phyloP scores from a whole-genome alignment of 176 grass and related monocot species.

The Cenchrus fungigraminus region DNA sequence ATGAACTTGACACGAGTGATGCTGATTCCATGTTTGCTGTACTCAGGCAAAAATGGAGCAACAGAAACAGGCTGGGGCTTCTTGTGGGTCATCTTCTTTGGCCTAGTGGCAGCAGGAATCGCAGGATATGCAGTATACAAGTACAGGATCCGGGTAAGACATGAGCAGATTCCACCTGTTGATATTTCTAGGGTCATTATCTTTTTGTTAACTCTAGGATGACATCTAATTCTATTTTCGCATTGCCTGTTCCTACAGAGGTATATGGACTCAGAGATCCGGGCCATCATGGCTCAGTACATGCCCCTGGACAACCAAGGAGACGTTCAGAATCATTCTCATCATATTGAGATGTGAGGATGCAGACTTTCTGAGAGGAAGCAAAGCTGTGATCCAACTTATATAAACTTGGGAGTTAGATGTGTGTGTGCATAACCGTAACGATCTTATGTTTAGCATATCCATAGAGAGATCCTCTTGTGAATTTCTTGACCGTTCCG shows the following conservation, averaged over 20 bases:
- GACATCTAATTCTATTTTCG: slow-evolving; percentile 10
- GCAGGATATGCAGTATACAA: slow-evolving; percentile 89
- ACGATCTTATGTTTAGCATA: not conserved
- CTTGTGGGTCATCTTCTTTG: slow-evolving; percentile 86
- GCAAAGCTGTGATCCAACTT: not conserved
- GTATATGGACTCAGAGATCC: slow-evolving; percentile 91
- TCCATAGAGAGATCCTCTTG: not conserved
- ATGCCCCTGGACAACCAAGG: slow-evolving; percentile 82
- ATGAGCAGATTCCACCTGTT: not conserved
- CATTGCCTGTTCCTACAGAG: slow-evolving; percentile 49
- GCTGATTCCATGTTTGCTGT: slow-evolving; percentile 21
- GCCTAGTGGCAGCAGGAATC: slow-evolving; percentile 64
- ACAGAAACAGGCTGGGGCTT: slow-evolving; percentile 76
- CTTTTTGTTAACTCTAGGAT: slow-evolving; percentile 9
- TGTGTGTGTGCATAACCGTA: slow-evolving; percentile 26
- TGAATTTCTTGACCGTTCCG: slow-evolving; percentile 30
- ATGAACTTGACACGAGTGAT: not conserved
- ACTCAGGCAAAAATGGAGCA: slow-evolving; percentile 66
- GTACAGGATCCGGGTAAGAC: slow-evolving; percentile 81
- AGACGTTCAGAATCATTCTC: slow-evolving; percentile 57
- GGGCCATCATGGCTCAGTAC: slow-evolving; percentile 90
- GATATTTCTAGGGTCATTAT: not conserved
- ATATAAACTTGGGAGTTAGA: slow-evolving; percentile 1
- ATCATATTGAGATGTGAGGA: slow-evolving; percentile 66
- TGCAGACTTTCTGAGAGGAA: not conserved